A percentile compares a stretch with the other conserved stretches of the same genome.
Conservation (phyloP, 1,284 basidiomycete species). For the Heterobasidion annosum region DNA sequence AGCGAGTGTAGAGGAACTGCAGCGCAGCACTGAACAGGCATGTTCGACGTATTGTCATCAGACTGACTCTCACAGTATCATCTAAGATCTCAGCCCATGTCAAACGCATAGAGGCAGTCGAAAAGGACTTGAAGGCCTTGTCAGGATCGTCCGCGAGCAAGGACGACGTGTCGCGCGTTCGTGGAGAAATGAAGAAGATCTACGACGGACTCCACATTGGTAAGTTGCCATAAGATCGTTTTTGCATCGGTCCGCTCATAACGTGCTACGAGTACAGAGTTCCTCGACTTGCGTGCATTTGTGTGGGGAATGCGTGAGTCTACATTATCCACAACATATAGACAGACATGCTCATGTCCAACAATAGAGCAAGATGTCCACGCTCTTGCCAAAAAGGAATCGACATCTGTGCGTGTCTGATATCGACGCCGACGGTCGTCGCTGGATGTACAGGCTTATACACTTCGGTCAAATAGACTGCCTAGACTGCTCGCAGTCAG, state of each 20-base stretch:
- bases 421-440: background rate
- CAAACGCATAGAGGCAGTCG: conserved; percentile 77
- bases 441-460: background rate
- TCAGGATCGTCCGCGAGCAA: conserved; percentile 60
- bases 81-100: conserved; percentile 76
- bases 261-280: conserved; percentile 36
- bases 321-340: background rate
- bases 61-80: background rate
- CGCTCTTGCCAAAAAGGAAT: conserved; percentile 58
- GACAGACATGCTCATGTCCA: background rate
- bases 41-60: conserved; percentile 4
- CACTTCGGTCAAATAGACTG: background rate
- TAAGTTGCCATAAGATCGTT: conserved; percentile 22
- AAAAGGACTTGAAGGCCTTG: conserved; percentile 79
- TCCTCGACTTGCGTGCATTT: conserved; percentile 67
- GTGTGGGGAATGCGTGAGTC: conserved; percentile 80
- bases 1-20: conserved; percentile 81
- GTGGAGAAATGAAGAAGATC: conserved; percentile 80
- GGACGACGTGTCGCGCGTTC: conserved; percentile 68
- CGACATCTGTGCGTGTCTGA: conserved; percentile 50
- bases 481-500: no score
- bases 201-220: conserved; percentile 76
- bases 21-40: conserved; percentile 77
- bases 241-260: conserved; percentile 1
- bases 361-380: conserved; percentile 72